Conservation (phyloP, 2,329 filamentous ascomycete species). For the Xylariaceae sp. region DNA sequence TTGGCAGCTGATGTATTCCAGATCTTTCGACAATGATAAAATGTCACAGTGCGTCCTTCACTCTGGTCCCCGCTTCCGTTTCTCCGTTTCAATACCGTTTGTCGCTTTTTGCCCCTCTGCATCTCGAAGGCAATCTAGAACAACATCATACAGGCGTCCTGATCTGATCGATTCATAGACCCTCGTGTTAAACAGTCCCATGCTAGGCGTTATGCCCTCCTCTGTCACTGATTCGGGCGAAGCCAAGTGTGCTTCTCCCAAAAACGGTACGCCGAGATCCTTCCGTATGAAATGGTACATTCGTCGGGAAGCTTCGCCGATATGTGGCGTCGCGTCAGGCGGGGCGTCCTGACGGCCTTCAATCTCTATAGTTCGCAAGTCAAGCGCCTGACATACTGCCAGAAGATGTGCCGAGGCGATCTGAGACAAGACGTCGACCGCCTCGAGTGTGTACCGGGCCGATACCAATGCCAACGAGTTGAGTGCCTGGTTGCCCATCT, state of each 20-base stretch:
- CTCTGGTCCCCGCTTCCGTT: too few relatives aligned
- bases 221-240: not conserved
- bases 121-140: slow-evolving; percentile 2
- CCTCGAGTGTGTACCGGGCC: slow-evolving; percentile 52
- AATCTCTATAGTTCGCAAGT: slow-evolving; percentile 35
- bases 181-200: slow-evolving; percentile 4
- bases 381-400: slow-evolving; percentile 55
- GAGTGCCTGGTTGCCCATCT: slow-evolving; percentile 62
- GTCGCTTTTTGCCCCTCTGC: not conserved
- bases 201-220: slow-evolving; percentile 2
- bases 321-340: not conserved
- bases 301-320: not conserved
- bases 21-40: too few relatives aligned
- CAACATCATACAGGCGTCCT: slow-evolving; percentile 6
- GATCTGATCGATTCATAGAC: slow-evolving; percentile 10
- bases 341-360: not conserved
- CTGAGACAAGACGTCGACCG: slow-evolving; percentile 52
- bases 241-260: slow-evolving; percentile 3
- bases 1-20: too few relatives aligned
- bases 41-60: too few relatives aligned
- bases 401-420: slow-evolving; percentile 54
- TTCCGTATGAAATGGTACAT: slow-evolving; percentile 1
- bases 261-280: slow-evolving; percentile 1
- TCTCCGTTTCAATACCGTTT: too few relatives aligned
- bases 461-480: slow-evolving; percentile 62